phyloP scores from a whole-genome alignment of 179 eudicot genomes.

The Silene noctiflora region DNA sequence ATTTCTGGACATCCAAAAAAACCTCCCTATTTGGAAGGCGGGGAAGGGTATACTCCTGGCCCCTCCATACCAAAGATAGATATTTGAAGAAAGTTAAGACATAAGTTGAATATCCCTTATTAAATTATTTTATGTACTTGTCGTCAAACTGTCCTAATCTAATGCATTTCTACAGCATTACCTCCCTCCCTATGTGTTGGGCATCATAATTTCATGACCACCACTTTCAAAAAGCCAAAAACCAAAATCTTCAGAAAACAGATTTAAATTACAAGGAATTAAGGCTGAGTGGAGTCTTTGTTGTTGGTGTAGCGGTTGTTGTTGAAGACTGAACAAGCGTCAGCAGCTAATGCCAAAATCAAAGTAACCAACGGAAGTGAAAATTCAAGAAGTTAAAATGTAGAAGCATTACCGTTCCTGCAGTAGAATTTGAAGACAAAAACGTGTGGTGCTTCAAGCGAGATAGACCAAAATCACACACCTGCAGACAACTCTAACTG shows the following conservation, averaged over 20 bases:
- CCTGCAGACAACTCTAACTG: slow-evolving; percentile 42
- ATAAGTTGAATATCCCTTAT: neutral
- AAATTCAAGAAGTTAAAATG: neutral
- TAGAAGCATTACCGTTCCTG: slow-evolving; percentile 76
- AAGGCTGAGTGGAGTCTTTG: no score
- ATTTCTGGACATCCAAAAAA: no score
- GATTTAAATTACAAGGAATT: no score
- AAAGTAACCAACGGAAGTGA: neutral
- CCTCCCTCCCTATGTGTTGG: no score
- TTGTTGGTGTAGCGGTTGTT: neutral
- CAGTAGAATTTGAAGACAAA: slow-evolving; percentile 81
- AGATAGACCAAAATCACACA: slow-evolving; percentile 92
- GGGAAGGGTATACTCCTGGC: no score
- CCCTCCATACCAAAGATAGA: no score
- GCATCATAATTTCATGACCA: neutral
- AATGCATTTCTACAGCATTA: neutral
- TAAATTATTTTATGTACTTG: neutral
- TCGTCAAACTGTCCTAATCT: slow-evolving; percentile 1
- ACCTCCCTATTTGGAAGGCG: no score
- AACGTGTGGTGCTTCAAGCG: slow-evolving; percentile 78
- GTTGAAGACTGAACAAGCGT: neutral
- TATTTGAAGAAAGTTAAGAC: neutral
- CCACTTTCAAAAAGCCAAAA: neutral
- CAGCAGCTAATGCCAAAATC: neutral
- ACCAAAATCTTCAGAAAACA: neutral